phyloP scores from a whole-genome alignment of 129 eudicot species.

The Pseudognaphalium luteoalbum region DNA sequence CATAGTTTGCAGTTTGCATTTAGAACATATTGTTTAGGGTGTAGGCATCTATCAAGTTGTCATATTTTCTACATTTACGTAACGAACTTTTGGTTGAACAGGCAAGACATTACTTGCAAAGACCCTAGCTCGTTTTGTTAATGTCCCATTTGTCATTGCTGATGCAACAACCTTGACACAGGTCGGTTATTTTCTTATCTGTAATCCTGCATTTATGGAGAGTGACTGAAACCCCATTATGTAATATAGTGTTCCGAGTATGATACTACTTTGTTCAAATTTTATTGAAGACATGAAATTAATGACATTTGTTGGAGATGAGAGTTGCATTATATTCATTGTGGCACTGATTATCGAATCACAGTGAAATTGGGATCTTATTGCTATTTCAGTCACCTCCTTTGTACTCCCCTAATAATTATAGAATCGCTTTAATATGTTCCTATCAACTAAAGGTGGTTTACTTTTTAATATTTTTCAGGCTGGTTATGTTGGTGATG shows the following conservation, averaged over 20 bases:
- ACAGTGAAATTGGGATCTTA: constrained; percentile 22
- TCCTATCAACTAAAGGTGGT: constrained; percentile 13
- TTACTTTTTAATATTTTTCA: constrained; percentile 39
- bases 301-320: neutral
- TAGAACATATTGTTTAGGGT: constrained; percentile 17
- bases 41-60: neutral
- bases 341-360: neutral
- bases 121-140: constrained; percentile 93
- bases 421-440: neutral
- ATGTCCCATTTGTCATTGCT: constrained; percentile 96
- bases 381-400: neutral
- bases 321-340: neutral
- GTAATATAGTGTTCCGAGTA: neutral
- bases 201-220: neutral
- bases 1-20: neutral
- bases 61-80: constrained; percentile 8
- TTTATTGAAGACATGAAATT: neutral
- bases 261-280: constrained; percentile 6
- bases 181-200: constrained; percentile 41
- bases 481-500: constrained; percentile 99
- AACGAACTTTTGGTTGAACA: constrained; percentile 36
- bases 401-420: neutral
- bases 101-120: constrained; percentile 96
- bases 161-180: constrained; percentile 97
- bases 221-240: neutral